phyloP scores from a whole-genome alignment of 768 basidiomycete genomes.

The Hygrophorus pudorinus region DNA sequence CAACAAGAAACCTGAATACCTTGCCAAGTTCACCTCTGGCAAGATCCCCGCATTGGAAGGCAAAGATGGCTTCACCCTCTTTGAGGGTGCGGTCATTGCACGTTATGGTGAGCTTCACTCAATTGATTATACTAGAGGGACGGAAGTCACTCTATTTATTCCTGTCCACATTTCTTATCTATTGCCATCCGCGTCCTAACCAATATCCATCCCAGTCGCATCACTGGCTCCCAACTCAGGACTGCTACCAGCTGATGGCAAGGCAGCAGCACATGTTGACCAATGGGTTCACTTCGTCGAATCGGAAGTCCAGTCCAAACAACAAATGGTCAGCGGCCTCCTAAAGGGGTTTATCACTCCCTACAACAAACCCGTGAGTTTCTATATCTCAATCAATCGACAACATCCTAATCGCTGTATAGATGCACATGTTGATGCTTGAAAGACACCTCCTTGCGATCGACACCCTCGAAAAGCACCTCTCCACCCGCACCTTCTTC shows the following conservation, averaged over 20 bases:
- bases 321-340: conserved; percentile 30
- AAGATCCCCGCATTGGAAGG: conserved; percentile 82
- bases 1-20: conserved; percentile 64
- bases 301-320: conserved; percentile 40
- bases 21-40: conserved; percentile 66
- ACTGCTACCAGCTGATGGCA: conserved; percentile 54
- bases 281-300: conserved; percentile 81
- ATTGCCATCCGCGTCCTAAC: conserved; percentile 8
- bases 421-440: conserved; percentile 49
- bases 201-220: conserved; percentile 46
- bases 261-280: conserved; percentile 69
- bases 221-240: conserved; percentile 64
- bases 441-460: conserved; percentile 52
- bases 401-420: background rate
- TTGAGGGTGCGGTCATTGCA: conserved; percentile 74
- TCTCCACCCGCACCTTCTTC: conserved; percentile 77
- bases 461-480: conserved; percentile 60
- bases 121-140: too few relatives aligned
- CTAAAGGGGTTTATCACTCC: conserved; percentile 42
- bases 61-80: conserved; percentile 66
- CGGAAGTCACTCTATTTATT: too few relatives aligned
- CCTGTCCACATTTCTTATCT: too few relatives aligned
- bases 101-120: conserved; percentile 66
- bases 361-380: conserved; percentile 76
- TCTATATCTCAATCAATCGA: background rate